Evolutionary conservation across 257 asterid species (phyloP).

Genomic region (Ehretia macrophylla): DNA sequence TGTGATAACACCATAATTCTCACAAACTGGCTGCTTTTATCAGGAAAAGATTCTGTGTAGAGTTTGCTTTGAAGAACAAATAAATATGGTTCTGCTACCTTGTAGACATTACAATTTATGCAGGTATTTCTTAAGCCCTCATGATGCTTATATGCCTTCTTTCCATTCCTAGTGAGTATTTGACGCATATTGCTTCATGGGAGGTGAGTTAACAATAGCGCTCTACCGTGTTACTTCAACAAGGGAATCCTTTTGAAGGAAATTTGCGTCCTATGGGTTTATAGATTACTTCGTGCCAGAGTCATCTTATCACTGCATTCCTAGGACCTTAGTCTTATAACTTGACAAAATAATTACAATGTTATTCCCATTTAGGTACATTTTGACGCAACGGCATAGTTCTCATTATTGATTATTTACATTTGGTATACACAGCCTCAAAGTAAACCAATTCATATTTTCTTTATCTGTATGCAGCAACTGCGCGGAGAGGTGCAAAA

Average conservation of each 20-base stretch:
- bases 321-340: too few species aligned
- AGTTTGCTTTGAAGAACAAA: slow-evolving; percentile 84
- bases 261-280: too few species aligned
- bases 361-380: too few species aligned
- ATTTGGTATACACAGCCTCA: too few species aligned
- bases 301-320: too few species aligned
- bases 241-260: too few species aligned
- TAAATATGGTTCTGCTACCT: slow-evolving; percentile 80
- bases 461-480: slow-evolving; percentile 34
- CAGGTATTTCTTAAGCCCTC: slow-evolving; percentile 46
- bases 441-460: neutral
- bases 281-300: too few species aligned
- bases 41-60: slow-evolving; percentile 92
- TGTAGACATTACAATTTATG: slow-evolving; percentile 89
- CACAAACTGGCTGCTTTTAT: slow-evolving; percentile 13
- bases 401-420: too few species aligned
- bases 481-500: slow-evolving; percentile 85
- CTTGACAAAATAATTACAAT: too few species aligned
- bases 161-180: neutral
- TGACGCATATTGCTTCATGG: neutral
- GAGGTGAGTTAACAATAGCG: neutral
- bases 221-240: neutral
- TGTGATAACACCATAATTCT: neutral
- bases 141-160: neutral
- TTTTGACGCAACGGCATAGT: too few species aligned